Percentiles rank a stretch among this genome's conserved stretches.
Evolutionary conservation across 352 stramenopile genomes (phyloP).

Genomic region (Phytophthora syringae): DNA sequence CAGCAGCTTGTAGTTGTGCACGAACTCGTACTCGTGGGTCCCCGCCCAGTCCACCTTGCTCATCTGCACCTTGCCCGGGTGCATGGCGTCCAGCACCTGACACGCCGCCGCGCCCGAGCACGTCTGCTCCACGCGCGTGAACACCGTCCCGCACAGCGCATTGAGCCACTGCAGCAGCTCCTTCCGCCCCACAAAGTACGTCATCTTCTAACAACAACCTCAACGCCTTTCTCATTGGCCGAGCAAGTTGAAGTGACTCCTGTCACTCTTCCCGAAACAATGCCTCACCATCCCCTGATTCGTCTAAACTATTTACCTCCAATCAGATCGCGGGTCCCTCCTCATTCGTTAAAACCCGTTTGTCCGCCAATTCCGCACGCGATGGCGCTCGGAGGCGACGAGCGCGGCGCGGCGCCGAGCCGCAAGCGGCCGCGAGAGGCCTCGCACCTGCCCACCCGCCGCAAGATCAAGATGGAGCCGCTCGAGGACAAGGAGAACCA

Average conservation of each 20-base stretch:
- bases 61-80: conserved; percentile 96
- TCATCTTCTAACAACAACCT: conserved; percentile 33
- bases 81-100: conserved; percentile 97
- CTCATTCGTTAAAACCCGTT: not conserved
- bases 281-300: not conserved
- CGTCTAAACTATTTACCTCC: not conserved
- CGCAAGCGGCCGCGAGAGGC: conserved; percentile 44
- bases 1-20: conserved; percentile 99
- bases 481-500: conserved; percentile 55
- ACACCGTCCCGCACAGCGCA: conserved; percentile 91
- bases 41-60: conserved; percentile 97
- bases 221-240: too few species aligned
- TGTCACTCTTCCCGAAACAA: not conserved
- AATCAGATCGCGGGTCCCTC: not conserved
- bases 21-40: conserved; percentile 98
- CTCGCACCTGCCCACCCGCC: conserved; percentile 28
- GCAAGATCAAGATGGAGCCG: conserved; percentile 36
- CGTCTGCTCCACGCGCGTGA: conserved; percentile 98
- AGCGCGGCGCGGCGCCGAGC: conserved; percentile 8
- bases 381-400: conserved; percentile 17
- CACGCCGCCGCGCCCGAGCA: conserved; percentile 96
- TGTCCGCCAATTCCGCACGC: not conserved
- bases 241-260: not conserved
- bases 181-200: conserved; percentile 97
- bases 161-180: conserved; percentile 99